Evolutionary conservation across 2,329 filamentous ascomycete species (phyloP), one percentile per base, ranked within the genome.

Genomic region (Penicillium polonicum): DNA sequence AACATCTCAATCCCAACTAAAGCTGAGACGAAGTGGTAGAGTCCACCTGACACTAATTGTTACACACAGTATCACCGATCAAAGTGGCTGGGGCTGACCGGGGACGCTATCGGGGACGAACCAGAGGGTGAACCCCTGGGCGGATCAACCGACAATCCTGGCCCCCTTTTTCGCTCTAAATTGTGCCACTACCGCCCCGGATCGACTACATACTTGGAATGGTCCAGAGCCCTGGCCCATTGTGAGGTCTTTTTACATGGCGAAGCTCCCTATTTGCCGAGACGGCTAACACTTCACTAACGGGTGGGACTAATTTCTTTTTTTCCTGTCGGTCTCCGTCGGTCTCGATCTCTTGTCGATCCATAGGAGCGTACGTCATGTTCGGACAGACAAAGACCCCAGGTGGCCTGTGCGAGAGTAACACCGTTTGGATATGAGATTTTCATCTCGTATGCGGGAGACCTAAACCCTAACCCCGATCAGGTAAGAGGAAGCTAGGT

Each of bases 81-180:
- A 31, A 38, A 35, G 38, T 50, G 45, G 38, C 46, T 55, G 31
- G 46, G 45, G 53, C 25, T 29, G 27, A 55, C 39, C 46, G 46
- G 50, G 31, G 38, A 52, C 27, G 43, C 29, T 10, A 51, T 44
- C 53, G 46, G 52, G 46, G 38, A 55, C 23, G 53, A 55, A 55
- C 53, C 46, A 51, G 46, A 55, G 53, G 44, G 38, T 5, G 36
- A 58, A 67, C 64, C 69, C 68, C 69, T 72, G 70, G 67, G 67
- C 68, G 64, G 68, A 72, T 72, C 70, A 70, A 58, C 62, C 64
- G 49, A 63, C 46, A 54, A 61, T 64, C 61, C 46, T 56, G 44
- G 48, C 38, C 48, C 45, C 60, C 56, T 58, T 60, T 52, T 59
- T 58, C 49, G 49, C 56, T 54, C 48, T 56, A 50, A 56, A 58